Conservation (phyloP, 805 yeast genomes). For the Kodamaea neixiangensis region DNA sequence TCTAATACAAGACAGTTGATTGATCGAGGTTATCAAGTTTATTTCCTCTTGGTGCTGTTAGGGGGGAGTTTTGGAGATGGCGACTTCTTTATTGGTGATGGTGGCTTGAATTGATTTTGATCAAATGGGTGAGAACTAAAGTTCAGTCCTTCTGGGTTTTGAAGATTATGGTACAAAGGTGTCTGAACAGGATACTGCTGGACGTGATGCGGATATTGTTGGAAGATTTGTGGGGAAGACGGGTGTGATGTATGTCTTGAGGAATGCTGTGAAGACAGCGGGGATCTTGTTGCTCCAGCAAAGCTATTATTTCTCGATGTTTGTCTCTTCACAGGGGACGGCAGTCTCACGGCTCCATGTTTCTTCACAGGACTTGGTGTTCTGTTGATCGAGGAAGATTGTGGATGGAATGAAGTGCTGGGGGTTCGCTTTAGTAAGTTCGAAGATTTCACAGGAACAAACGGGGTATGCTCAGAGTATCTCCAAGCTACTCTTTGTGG, state of each 20-base stretch:
- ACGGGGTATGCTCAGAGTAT: conserved; percentile 14
- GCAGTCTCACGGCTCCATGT: not conserved
- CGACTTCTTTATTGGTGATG: conserved; percentile 8
- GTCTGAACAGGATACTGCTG: conserved; percentile 4
- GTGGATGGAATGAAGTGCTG: not conserved
- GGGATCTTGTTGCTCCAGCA: not conserved
- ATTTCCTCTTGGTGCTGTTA: not conserved
- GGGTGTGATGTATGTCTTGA: conserved; percentile 1
- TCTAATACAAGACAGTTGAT: no score
- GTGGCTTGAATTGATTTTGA: conserved; percentile 9
- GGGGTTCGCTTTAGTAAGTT: conserved; percentile 2
- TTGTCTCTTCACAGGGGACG: not conserved
- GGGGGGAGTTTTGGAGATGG: not conserved
- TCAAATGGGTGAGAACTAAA: not conserved
- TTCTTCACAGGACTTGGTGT: conserved; percentile 13
- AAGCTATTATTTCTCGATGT: not conserved
- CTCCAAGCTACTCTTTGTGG: conserved; percentile 10
- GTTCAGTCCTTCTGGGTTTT: not conserved
- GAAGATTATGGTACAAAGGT: not conserved
- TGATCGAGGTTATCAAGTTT: not conserved
- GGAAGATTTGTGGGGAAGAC: not conserved
- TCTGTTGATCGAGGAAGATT: conserved; percentile 1
- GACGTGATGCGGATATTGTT: not conserved
- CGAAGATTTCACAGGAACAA: conserved; percentile 8
- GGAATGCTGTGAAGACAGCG: conserved; percentile 11